Percentiles rank a stretch among this genome's conserved stretches.
Conservation (phyloP, 495 filamentous ascomycete species). For the Xylaria flabelliformis region DNA sequence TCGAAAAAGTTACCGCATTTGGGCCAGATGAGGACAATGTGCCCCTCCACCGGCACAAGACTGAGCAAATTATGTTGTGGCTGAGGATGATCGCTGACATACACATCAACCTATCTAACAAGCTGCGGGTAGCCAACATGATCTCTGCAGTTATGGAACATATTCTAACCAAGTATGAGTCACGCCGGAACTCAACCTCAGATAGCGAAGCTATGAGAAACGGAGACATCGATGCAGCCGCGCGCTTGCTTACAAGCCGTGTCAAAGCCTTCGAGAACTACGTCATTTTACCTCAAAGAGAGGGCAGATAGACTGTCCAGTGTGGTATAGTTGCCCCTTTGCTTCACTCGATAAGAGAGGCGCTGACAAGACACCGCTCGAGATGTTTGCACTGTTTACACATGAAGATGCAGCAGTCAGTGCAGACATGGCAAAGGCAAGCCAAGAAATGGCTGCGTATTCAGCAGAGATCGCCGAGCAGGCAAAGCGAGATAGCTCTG, state of each 20-base stretch:
- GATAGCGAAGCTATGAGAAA: background rate
- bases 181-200: background rate
- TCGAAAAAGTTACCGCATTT: background rate
- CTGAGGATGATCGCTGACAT: background rate
- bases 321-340: background rate
- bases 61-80: background rate
- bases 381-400: background rate
- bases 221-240: background rate
- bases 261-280: background rate
- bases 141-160: background rate
- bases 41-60: background rate
- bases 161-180: background rate
- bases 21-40: background rate
- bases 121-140: background rate
- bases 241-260: background rate
- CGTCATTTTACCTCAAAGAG: background rate
- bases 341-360: background rate
- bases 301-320: background rate
- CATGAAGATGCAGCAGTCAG: background rate
- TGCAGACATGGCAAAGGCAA: background rate
- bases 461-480: background rate
- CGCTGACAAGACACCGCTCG: background rate
- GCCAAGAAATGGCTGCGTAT: background rate
- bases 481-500: background rate
- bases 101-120: background rate